These are phyloP conservation scores for Colletotrichum sp. DNA, from an alignment of 2,329 filamentous ascomycete species.

Conservation along the genomic window DNA sequence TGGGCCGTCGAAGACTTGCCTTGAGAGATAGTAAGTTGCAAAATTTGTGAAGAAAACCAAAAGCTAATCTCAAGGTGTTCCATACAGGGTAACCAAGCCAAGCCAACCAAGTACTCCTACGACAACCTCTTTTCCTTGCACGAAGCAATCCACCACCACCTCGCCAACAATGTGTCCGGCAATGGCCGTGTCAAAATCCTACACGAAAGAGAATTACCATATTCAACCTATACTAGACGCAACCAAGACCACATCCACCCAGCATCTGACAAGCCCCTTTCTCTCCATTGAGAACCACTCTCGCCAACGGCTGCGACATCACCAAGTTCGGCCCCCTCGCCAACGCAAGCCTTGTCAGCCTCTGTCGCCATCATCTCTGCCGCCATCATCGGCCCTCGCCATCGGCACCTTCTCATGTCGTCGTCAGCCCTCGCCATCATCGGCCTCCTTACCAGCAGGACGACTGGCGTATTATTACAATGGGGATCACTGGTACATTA, in stretches of 20 bases:
- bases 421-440: not conserved
- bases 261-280: not conserved
- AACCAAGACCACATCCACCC: not conserved
- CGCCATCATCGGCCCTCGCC: too few species aligned
- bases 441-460: not conserved
- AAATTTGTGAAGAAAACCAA: too few species aligned
- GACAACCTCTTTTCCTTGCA: too few species aligned
- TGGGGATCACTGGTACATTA: not conserved
- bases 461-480: not conserved
- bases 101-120: too few species aligned
- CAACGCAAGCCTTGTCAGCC: not conserved
- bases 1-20: too few species aligned
- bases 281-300: not conserved
- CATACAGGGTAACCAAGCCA: too few species aligned
- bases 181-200: not conserved
- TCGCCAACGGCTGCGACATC: not conserved
- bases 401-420: not conserved
- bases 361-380: not conserved
- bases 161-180: not conserved
- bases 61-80: too few species aligned
- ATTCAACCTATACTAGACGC: not conserved
- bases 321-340: not conserved
- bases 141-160: too few species aligned
- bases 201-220: not conserved
- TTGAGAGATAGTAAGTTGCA: too few species aligned